Evolutionary conservation across 1,284 basidiomycete genomes (phyloP).

Genomic region (Grifola frondosa): DNA sequence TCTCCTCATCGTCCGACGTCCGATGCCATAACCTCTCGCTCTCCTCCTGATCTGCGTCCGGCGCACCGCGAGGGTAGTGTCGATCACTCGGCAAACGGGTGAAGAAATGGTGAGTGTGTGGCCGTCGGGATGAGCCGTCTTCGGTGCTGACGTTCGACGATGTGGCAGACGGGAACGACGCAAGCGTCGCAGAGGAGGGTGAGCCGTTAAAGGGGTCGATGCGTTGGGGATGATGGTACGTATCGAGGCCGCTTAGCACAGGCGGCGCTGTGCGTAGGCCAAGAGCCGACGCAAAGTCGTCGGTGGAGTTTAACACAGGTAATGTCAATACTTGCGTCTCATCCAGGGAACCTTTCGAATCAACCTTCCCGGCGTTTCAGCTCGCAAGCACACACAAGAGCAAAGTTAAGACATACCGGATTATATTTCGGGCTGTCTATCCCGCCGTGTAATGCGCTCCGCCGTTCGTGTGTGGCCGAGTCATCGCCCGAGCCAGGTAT

Average conservation of each 20-base stretch:
- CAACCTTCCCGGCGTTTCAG: constrained; percentile 19
- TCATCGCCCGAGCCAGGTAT: constrained; percentile 42
- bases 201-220: constrained; percentile 32
- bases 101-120: constrained; percentile 22
- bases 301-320: constrained; percentile 12
- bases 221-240: constrained; percentile 18
- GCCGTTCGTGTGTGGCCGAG: constrained; percentile 53
- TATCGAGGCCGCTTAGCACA: constrained; percentile 17
- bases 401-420: too few species aligned
- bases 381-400: too few species aligned
- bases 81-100: constrained; percentile 24
- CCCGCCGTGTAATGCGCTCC: constrained; percentile 27
- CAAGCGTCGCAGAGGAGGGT: constrained; percentile 31
- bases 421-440: constrained; percentile 16
- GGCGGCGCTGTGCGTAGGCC: constrained; percentile 34
- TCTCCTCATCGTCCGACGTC: constrained; percentile 23
- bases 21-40: constrained; percentile 36
- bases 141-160: constrained; percentile 12
- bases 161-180: constrained; percentile 26
- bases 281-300: constrained; percentile 15
- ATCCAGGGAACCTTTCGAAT: constrained; percentile 8
- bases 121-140: constrained; percentile 13
- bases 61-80: constrained; percentile 34
- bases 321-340: constrained; percentile 10
- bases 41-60: constrained; percentile 40